phyloP scores from a whole-genome alignment of 116 monocot species.

The Thalassia testudinum region DNA sequence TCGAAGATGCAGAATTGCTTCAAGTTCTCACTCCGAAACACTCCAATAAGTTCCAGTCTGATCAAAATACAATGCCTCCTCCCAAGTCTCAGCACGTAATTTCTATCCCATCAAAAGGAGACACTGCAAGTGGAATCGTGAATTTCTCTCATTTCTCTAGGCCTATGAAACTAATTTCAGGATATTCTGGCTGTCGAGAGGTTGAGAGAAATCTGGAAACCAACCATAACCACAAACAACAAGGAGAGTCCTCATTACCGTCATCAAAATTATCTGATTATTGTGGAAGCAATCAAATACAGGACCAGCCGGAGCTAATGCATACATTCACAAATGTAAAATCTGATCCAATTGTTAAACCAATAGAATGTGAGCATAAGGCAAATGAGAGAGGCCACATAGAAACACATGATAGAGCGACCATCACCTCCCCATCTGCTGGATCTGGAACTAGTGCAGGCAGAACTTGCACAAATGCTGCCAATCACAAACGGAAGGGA shows the following conservation, averaged over 20 bases:
- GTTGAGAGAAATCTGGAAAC: slow-evolving; percentile 3
- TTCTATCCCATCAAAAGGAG: slow-evolving; percentile 3
- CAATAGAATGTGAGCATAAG: slow-evolving; percentile 6
- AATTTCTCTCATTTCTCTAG: slow-evolving; percentile 31
- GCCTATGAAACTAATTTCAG: slow-evolving; percentile 6
- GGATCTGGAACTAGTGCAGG: slow-evolving; percentile 37
- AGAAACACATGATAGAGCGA: slow-evolving; percentile 18
- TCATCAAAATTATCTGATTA: slow-evolving; percentile 26
- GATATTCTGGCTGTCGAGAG: background rate
- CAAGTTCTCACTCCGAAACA: background rate
- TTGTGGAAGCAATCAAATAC: slow-evolving; percentile 40
- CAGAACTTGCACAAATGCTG: slow-evolving; percentile 13
- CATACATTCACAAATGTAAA: slow-evolving; percentile 9
- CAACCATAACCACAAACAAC: background rate
- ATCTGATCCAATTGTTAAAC: slow-evolving; percentile 1
- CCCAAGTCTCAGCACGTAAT: slow-evolving; percentile 12
- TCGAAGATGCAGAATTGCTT: slow-evolving; percentile 2
- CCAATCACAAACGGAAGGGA: slow-evolving; percentile 16
- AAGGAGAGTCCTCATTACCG: slow-evolving; percentile 21
- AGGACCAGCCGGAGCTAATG: slow-evolving; percentile 4
- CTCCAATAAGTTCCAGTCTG: background rate
- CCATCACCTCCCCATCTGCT: slow-evolving; percentile 36
- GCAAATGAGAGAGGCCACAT: slow-evolving; percentile 7
- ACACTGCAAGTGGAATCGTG: slow-evolving; percentile 2
- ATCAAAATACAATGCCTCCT: slow-evolving; percentile 17